phyloP scores from a whole-genome alignment of 768 basidiomycete genomes.

The Boletus sp. region DNA sequence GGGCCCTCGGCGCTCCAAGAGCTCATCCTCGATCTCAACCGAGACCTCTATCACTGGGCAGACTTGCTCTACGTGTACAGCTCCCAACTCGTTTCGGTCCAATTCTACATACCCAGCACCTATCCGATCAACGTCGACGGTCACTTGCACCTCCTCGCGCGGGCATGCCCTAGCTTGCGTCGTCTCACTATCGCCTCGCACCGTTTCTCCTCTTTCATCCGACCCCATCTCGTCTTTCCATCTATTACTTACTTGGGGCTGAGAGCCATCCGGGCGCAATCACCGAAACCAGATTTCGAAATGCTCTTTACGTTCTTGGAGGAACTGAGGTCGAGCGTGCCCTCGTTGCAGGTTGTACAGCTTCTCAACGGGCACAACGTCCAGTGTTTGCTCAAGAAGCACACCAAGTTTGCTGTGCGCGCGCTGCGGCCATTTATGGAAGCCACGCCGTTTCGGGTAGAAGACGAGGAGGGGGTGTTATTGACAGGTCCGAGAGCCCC shows the following conservation, averaged over 20 bases:
- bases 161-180: conserved; percentile 16
- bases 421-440: conserved; percentile 11
- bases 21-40: conserved; percentile 14
- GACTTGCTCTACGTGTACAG: conserved; percentile 14
- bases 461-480: conserved; percentile 21
- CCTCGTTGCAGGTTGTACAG: conserved; percentile 23
- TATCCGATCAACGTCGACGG: background rate
- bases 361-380: conserved; percentile 17
- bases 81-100: conserved; percentile 18
- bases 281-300: background rate
- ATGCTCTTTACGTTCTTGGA: conserved; percentile 13
- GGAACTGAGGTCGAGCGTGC: conserved; percentile 5
- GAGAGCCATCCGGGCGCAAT: background rate
- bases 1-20: conserved; percentile 22
- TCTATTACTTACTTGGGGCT: conserved; percentile 21
- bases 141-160: conserved; percentile 7
- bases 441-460: conserved; percentile 14
- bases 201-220: background rate
- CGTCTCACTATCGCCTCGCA: conserved; percentile 18
- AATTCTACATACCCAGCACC: background rate
- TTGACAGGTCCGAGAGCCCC: conserved; percentile 18
- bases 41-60: conserved; percentile 1
- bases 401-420: conserved; percentile 8
- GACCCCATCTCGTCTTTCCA: conserved; percentile 4
- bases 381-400: conserved; percentile 16